Percentiles rank a stretch among this genome's conserved stretches.
phyloP scores from a whole-genome alignment of 805 yeast genomes.

The Saccharomycopsis guyanensis region DNA sequence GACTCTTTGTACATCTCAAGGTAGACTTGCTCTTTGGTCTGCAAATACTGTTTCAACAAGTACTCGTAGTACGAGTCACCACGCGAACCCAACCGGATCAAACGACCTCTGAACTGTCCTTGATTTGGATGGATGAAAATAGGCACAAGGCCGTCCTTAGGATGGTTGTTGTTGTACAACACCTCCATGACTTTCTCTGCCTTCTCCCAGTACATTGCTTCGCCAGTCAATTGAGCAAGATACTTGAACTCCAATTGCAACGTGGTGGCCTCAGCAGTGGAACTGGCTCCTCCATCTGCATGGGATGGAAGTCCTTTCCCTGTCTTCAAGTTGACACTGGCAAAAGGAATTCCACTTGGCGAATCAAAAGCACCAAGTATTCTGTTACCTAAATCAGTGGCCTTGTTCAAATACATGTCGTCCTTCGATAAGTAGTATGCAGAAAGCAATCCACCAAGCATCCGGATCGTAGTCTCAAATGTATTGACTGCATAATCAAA shows the following conservation, averaged over 20 bases:
- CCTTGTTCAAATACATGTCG: conserved; percentile 66
- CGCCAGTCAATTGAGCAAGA: conserved; percentile 73
- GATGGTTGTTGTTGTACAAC: conserved; percentile 50
- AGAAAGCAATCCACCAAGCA: conserved; percentile 88
- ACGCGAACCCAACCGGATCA: conserved; percentile 78
- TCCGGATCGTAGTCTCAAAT: conserved; percentile 90
- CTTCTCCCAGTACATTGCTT: conserved; percentile 65
- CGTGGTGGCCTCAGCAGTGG: conserved; percentile 87
- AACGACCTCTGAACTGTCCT: conserved; percentile 55
- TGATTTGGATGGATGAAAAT: conserved; percentile 69
- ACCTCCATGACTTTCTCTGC: conserved; percentile 68
- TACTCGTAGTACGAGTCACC: conserved; percentile 94
- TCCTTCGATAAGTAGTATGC: conserved; percentile 68
- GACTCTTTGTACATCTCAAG: conserved; percentile 70
- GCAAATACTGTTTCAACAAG: conserved; percentile 75
- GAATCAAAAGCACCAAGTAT: conserved; percentile 63
- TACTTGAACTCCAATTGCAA: conserved; percentile 84
- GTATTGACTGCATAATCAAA: conserved; percentile 71
- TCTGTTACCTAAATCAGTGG: conserved; percentile 70
- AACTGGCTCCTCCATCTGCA: conserved; percentile 68
- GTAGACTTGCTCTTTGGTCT: conserved; percentile 60
- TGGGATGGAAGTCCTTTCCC: conserved; percentile 55
- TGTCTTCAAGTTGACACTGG: conserved; percentile 65
- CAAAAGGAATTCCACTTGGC: conserved; percentile 63
- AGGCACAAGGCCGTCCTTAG: conserved; percentile 74